These are phyloP conservation scores for Tricholoma matsutake DNA, from an alignment of 768 basidiomycete species.

Conservation along the genomic window DNA sequence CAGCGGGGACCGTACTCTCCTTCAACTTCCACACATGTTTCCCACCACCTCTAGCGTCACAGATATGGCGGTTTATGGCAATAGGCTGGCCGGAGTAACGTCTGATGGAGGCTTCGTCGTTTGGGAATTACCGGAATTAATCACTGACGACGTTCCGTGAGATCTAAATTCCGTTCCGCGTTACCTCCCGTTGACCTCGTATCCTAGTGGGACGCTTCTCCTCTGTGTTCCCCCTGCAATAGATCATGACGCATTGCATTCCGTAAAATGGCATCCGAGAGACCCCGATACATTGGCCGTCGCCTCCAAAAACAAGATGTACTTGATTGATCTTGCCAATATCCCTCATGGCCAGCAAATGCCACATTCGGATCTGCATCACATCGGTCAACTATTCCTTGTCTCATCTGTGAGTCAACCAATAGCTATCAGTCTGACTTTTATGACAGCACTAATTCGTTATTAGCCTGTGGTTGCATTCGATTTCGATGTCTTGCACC, in stretches of 20 bases:
- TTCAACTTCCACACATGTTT: conserved; percentile 71
- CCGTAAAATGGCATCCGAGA: conserved; percentile 89
- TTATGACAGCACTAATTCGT: not conserved
- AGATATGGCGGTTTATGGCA: conserved; percentile 84
- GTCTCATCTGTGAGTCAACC: conserved; percentile 60
- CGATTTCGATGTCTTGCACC: conserved; percentile 78
- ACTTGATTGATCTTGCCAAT: conserved; percentile 70
- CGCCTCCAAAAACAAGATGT: conserved; percentile 75
- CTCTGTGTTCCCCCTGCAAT: conserved; percentile 66
- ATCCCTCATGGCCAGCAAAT: conserved; percentile 63
- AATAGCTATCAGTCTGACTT: not conserved
- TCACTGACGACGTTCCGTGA: conserved; percentile 85
- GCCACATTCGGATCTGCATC: conserved; percentile 64
- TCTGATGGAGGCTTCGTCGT: conserved; percentile 88
- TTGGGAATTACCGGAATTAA: conserved; percentile 80
- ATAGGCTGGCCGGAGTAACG: conserved; percentile 81
- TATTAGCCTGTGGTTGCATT: conserved; percentile 76
- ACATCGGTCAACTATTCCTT: conserved; percentile 64
- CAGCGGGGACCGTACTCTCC: conserved; percentile 81
- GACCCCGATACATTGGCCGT: conserved; percentile 77
- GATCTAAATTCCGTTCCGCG: conserved; percentile 26
- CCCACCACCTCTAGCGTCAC: conserved; percentile 60
- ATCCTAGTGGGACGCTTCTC: conserved; percentile 57
- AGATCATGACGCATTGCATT: conserved; percentile 62
- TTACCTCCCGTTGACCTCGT: conserved; percentile 6